phyloP scores from a whole-genome alignment of 192 early-diverging fungal genomes.

The Mortierella alpina region DNA sequence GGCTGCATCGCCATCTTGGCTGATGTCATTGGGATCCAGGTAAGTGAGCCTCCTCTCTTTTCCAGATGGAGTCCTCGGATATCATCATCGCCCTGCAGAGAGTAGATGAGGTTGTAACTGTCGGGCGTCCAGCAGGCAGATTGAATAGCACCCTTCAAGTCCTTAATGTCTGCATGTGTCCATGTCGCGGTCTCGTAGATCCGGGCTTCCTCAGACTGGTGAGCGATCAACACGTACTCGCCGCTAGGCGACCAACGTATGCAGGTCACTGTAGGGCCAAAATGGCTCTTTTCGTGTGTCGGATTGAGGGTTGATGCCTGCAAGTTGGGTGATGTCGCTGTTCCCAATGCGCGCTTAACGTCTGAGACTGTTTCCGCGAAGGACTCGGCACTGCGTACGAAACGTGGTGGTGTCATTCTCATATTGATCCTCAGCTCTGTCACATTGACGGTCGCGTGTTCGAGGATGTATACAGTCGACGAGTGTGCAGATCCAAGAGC shows the following conservation, averaged over 20 bases:
- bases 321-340: background rate
- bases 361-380: slow-evolving; percentile 25
- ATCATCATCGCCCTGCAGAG: slow-evolving; percentile 56
- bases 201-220: slow-evolving; percentile 23
- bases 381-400: slow-evolving; percentile 9
- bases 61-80: slow-evolving; percentile 56
- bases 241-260: slow-evolving; percentile 41
- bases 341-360: slow-evolving; percentile 12
- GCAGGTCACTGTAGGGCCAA: slow-evolving; percentile 18
- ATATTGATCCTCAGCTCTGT: slow-evolving; percentile 28
- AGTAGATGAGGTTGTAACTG: slow-evolving; percentile 63
- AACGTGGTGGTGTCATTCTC: slow-evolving; percentile 7
- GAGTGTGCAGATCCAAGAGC: slow-evolving; percentile 35
- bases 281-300: slow-evolving; percentile 19
- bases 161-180: slow-evolving; percentile 38
- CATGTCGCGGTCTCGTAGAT: slow-evolving; percentile 34
- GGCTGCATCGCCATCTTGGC: slow-evolving; percentile 22
- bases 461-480: slow-evolving; percentile 35
- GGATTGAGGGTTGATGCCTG: background rate
- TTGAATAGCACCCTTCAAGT: slow-evolving; percentile 42
- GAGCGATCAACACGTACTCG: slow-evolving; percentile 23
- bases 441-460: slow-evolving; percentile 9
- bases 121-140: slow-evolving; percentile 73
- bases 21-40: slow-evolving; percentile 35
- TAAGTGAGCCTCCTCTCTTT: slow-evolving; percentile 25